Percentiles rank a stretch among this genome's conserved stretches.
These are phyloP conservation scores for Dissophora ornata DNA, from an alignment of 192 early-diverging fungal genomes.

Conservation along the genomic window DNA sequence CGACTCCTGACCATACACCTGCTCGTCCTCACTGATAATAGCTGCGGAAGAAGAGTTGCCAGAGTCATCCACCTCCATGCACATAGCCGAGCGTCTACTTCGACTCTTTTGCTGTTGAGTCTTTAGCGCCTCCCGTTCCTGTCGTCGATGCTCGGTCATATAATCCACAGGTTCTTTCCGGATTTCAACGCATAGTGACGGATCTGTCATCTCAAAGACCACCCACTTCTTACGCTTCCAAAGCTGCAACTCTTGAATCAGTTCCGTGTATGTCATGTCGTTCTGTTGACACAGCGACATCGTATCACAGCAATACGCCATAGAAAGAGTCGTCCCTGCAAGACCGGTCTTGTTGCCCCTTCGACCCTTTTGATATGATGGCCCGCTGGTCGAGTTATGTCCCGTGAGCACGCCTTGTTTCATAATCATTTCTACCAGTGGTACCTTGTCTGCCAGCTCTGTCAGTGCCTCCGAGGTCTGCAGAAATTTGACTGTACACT, in stretches of 20 bases:
- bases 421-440: constrained; percentile 29
- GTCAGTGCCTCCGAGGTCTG: constrained; percentile 18
- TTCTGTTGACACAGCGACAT: constrained; percentile 36
- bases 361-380: constrained; percentile 18
- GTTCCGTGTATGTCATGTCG: constrained; percentile 22
- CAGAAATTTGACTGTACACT: constrained; percentile 48
- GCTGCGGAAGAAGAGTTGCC: not conserved
- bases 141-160: constrained; percentile 10
- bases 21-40: not conserved
- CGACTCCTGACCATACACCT: constrained; percentile 1
- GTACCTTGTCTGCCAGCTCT: constrained; percentile 14
- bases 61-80: constrained; percentile 9
- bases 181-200: constrained; percentile 34
- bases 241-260: constrained; percentile 36
- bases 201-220: constrained; percentile 45
- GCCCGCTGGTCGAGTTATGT: constrained; percentile 3
- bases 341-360: constrained; percentile 21
- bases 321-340: constrained; percentile 35
- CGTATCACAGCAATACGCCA: constrained; percentile 40
- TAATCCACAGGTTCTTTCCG: constrained; percentile 33
- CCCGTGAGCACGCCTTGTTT: constrained; percentile 44
- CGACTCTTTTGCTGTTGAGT: not conserved
- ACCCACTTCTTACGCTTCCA: constrained; percentile 52
- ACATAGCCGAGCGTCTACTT: not conserved
- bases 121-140: not conserved